These are phyloP conservation scores for Cystofilobasidium bisporidii DNA, from an alignment of 768 basidiomycete genomes.

Conservation along the genomic window DNA sequence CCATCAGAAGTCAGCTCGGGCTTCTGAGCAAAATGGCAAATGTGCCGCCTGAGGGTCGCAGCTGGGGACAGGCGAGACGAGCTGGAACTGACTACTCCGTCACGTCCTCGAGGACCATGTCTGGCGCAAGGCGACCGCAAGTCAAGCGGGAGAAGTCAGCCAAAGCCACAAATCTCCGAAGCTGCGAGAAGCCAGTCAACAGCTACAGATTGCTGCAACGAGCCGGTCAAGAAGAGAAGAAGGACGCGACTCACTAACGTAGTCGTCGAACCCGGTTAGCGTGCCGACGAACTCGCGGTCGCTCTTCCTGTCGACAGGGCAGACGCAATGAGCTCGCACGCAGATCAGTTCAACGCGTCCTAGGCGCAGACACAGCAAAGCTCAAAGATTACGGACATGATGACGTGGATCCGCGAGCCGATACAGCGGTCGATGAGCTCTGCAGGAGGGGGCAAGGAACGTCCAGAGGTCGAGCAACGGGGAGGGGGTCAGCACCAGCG, in stretches of 20 bases:
- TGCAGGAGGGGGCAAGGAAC: slow-evolving; percentile 35
- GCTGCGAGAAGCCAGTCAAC: too few relatives aligned
- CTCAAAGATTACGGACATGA: slow-evolving; percentile 61
- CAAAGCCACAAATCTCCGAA: too few relatives aligned
- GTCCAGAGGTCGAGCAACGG: neutral
- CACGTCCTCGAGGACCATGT: slow-evolving; percentile 65
- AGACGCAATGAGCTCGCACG: neutral
- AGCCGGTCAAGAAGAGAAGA: too few relatives aligned
- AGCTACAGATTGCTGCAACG: too few relatives aligned
- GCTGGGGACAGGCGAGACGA: slow-evolving; percentile 4
- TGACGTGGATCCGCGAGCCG: slow-evolving; percentile 92
- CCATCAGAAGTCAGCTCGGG: neutral
- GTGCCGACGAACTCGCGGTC: slow-evolving; percentile 95
- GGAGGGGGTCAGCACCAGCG: neutral
- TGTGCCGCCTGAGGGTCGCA: neutral
- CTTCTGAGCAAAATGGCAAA: too few relatives aligned
- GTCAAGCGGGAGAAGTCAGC: too few relatives aligned
- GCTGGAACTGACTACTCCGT: slow-evolving; percentile 70
- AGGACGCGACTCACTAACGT: slow-evolving; percentile 72
- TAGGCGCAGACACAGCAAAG: too few relatives aligned
- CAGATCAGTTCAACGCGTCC: neutral
- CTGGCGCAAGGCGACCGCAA: too few relatives aligned
- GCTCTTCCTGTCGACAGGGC: slow-evolving; percentile 47
- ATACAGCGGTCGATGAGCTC: slow-evolving; percentile 97
- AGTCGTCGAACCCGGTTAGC: slow-evolving; percentile 93